Percentiles rank a stretch among this genome's conserved stretches.
Evolutionary conservation across 2,329 filamentous ascomycete species (phyloP).

Genomic region (Malbranchea cinnamomea): DNA sequence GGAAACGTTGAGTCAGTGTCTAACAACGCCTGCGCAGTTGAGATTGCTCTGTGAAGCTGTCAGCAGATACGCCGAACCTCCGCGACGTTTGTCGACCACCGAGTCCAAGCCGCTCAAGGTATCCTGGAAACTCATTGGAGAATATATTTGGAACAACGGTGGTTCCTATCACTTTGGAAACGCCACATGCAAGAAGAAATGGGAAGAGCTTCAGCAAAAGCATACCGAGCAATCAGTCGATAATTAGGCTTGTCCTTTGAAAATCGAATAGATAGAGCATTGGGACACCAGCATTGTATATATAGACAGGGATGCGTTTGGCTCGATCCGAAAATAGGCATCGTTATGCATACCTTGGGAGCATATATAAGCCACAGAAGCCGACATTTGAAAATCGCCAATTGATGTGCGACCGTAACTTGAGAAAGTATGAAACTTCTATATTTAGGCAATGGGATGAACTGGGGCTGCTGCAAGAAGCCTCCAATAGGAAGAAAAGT

Average conservation of each 20-base stretch:
- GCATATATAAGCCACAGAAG: too few relatives aligned
- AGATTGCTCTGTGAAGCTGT: slow-evolving; percentile 28
- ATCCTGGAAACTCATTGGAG: slow-evolving; percentile 44
- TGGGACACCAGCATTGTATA: too few relatives aligned
- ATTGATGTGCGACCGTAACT: too few relatives aligned
- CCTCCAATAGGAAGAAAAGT: too few relatives aligned
- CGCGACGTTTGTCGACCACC: slow-evolving; percentile 3
- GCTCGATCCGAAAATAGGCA: too few relatives aligned
- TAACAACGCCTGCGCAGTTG: slow-evolving; percentile 17
- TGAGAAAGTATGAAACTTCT: too few relatives aligned
- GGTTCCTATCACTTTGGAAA: slow-evolving; percentile 46
- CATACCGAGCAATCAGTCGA: slow-evolving; percentile 7
- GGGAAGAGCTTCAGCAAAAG: slow-evolving; percentile 31
- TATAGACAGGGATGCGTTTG: too few relatives aligned
- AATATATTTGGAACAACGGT: slow-evolving; percentile 37
- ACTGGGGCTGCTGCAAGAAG: too few relatives aligned
- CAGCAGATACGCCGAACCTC: slow-evolving; percentile 11
- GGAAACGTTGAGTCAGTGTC: too few relatives aligned
- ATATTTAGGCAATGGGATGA: too few relatives aligned
- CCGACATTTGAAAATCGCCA: too few relatives aligned
- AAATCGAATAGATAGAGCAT: slow-evolving; percentile 2
- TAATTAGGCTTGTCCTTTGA: not conserved
- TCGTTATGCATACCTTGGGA: too few relatives aligned
- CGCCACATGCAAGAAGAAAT: slow-evolving; percentile 49
- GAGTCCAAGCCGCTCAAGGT: slow-evolving; percentile 27